A percentile compares a stretch with the other conserved stretches of the same genome.
Conservation (phyloP, 192 early-diverging fungal genomes). For the Podochytrium sp. region DNA sequence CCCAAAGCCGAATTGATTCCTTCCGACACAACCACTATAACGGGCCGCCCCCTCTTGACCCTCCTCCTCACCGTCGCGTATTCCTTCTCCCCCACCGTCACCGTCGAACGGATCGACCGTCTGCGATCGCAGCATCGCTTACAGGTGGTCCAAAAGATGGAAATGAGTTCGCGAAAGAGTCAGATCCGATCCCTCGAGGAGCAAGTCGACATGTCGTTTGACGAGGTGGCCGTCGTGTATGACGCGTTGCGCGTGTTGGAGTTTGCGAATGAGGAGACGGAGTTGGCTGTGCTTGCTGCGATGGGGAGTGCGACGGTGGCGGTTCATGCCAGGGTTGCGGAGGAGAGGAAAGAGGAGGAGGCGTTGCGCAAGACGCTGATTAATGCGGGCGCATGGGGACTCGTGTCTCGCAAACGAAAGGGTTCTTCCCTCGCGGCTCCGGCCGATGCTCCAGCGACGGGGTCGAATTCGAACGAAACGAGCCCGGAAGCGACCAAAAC, state of each 20-base stretch:
- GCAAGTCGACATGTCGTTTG: slow-evolving; percentile 53
- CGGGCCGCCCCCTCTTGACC: slow-evolving; percentile 46
- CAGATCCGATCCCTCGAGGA: slow-evolving; percentile 61
- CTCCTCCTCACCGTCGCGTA: slow-evolving; percentile 50
- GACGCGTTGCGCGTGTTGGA: slow-evolving; percentile 53
- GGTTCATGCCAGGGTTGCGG: background rate
- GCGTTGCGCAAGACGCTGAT: slow-evolving; percentile 36
- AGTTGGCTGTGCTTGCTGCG: slow-evolving; percentile 36
- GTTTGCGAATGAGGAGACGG: slow-evolving; percentile 51
- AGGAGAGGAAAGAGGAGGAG: slow-evolving; percentile 47
- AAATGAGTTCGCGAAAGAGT: slow-evolving; percentile 53
- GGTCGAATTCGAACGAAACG: slow-evolving; percentile 15
- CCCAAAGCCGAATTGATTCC: slow-evolving; percentile 23
- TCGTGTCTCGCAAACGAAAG: slow-evolving; percentile 19
- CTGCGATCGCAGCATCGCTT: slow-evolving; percentile 52
- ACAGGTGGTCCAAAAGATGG: slow-evolving; percentile 62
- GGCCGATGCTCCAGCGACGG: background rate
- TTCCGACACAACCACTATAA: slow-evolving; percentile 34
- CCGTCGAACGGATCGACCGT: slow-evolving; percentile 53
- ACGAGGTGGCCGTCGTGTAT: slow-evolving; percentile 57
- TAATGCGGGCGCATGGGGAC: slow-evolving; percentile 51
- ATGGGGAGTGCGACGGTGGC: slow-evolving; percentile 5
- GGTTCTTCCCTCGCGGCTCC: background rate
- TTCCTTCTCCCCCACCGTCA: slow-evolving; percentile 43
- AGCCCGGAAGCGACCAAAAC: slow-evolving; percentile 34